Conservation (phyloP, 2,329 filamentous ascomycete species). For the Claviceps sp. region DNA sequence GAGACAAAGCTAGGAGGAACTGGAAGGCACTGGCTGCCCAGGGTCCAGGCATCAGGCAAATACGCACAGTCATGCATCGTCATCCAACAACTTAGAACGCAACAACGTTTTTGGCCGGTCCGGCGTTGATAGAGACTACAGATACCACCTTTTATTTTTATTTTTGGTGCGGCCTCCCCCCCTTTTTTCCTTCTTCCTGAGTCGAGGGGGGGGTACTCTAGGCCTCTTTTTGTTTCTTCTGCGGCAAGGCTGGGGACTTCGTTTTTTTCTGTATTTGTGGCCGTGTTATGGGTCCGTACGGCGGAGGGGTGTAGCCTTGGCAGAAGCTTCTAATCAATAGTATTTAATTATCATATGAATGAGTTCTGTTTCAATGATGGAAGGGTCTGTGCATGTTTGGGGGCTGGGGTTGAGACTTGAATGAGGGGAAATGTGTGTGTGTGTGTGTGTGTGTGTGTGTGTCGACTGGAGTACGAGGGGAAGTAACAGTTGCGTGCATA, state of each 20-base stretch:
- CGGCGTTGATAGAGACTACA: conserved; percentile 10
- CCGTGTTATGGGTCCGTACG: background rate
- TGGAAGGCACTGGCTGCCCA: background rate
- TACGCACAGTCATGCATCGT: conserved; percentile 1
- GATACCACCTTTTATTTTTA: conserved; percentile 8
- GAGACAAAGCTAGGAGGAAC: too few relatives aligned
- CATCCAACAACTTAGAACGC: conserved; percentile 6
- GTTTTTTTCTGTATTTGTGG: background rate
- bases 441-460: too few relatives aligned
- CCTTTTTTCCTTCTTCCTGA: background rate
- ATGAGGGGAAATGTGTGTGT: too few relatives aligned
- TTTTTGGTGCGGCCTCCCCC: background rate
- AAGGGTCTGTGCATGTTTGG: too few relatives aligned
- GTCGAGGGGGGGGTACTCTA: too few relatives aligned
- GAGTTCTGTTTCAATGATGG: too few relatives aligned
- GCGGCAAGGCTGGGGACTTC: too few relatives aligned
- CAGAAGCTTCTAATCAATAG: background rate
- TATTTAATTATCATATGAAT: background rate
- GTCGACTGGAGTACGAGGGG: too few relatives aligned
- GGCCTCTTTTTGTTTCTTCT: background rate
- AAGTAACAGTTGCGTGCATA: too few relatives aligned
- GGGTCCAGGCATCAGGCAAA: background rate
- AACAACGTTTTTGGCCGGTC: conserved; percentile 11
- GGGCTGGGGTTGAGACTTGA: too few relatives aligned
- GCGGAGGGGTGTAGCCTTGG: background rate